Percentiles rank a stretch among this genome's conserved stretches.
Conservation (phyloP, 345 rosid genomes). For the Trapa incisa region DNA sequence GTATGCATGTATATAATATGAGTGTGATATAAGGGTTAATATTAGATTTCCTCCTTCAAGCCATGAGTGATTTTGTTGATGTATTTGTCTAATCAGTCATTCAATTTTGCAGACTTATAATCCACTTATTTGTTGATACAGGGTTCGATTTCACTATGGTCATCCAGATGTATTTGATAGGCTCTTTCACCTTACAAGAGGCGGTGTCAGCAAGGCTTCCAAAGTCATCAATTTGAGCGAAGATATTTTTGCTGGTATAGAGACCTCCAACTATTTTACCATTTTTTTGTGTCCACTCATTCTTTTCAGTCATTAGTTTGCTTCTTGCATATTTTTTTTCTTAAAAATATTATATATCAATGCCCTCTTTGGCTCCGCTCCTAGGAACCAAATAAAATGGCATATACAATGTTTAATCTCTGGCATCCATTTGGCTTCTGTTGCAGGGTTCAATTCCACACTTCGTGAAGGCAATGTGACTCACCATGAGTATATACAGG, state of each 20-base stretch:
- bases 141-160: slow-evolving; percentile 99
- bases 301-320: background rate
- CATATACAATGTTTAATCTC: too few relatives aligned
- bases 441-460: slow-evolving; percentile 8
- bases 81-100: too few relatives aligned
- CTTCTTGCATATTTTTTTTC: background rate
- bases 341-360: background rate
- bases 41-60: background rate
- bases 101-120: background rate
- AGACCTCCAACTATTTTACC: background rate
- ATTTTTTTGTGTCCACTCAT: background rate
- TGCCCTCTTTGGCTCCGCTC: background rate
- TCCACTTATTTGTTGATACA: slow-evolving; percentile 13
- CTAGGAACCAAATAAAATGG: background rate
- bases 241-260: slow-evolving; percentile 91
- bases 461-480: slow-evolving; percentile 10
- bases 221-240: slow-evolving; percentile 93
- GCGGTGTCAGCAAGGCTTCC: slow-evolving; percentile 98
- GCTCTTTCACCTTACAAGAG: slow-evolving; percentile 95
- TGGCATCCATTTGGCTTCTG: too few relatives aligned
- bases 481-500: slow-evolving; percentile 9
- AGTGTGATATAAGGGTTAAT: too few relatives aligned
- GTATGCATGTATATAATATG: background rate
- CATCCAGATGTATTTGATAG: slow-evolving; percentile 99
- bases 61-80: background rate